Evolutionary conservation across 345 rosid species (phyloP).

Genomic region (Euphorbia lathyris): DNA sequence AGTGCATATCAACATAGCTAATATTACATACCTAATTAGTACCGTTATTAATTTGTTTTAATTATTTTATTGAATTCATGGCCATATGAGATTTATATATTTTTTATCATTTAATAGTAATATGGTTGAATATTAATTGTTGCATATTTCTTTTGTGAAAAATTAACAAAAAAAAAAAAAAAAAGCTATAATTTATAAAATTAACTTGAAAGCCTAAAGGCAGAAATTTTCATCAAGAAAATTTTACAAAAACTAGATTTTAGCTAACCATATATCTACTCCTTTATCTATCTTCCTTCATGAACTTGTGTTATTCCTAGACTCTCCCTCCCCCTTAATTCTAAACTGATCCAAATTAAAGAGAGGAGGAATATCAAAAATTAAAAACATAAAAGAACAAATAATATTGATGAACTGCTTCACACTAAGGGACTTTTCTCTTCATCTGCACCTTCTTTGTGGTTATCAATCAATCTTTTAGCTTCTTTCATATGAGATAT

Average conservation of each 20-base stretch:
- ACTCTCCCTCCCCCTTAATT: background rate
- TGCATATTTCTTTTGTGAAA: background rate
- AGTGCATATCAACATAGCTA: too few species aligned
- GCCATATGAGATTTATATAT: too few species aligned
- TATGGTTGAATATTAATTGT: too few species aligned
- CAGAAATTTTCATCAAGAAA: background rate
- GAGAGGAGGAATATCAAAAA: background rate
- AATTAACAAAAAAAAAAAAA: too few species aligned
- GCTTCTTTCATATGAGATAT: conserved; percentile 23
- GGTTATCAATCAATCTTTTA: conserved; percentile 16
- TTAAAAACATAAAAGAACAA: conserved; percentile 1
- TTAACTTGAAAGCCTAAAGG: background rate
- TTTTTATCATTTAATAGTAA: background rate
- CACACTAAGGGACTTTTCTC: conserved; percentile 56
- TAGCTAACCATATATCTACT: background rate
- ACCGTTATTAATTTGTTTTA: too few species aligned
- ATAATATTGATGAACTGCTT: background rate
- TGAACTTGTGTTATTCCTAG: conserved; percentile 1
- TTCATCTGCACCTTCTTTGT: conserved; percentile 36
- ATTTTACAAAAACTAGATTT: conserved; percentile 1
- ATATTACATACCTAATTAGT: too few species aligned
- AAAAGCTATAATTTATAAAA: too few species aligned
- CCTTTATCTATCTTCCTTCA: background rate
- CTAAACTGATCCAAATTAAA: background rate
- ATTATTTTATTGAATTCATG: too few species aligned